phyloP scores from a whole-genome alignment of 345 rosid species.

The Balakata baccata region DNA sequence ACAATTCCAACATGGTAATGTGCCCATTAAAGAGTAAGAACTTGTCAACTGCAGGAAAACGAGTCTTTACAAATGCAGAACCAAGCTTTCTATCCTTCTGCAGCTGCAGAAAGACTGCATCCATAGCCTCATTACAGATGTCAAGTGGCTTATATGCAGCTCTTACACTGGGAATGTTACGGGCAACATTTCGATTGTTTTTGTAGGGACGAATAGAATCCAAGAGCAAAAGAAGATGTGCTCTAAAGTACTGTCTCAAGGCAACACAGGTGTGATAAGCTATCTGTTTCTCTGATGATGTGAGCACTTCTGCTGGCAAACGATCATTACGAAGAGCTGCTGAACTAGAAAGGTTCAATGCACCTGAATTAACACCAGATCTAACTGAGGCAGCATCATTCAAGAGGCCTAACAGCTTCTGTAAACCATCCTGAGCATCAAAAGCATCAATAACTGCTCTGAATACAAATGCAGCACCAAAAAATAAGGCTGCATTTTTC shows the following conservation, averaged over 20 bases:
- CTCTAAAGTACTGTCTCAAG: constrained; percentile 93
- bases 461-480: constrained; percentile 91
- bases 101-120: constrained; percentile 80
- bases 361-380: constrained; percentile 72
- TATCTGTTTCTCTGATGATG: constrained; percentile 91
- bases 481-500: constrained; percentile 90
- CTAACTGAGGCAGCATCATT: constrained; percentile 90
- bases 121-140: constrained; percentile 94
- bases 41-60: constrained; percentile 80
- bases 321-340: constrained; percentile 63
- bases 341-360: constrained; percentile 45
- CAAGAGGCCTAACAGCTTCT: constrained; percentile 70
- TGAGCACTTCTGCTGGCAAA: constrained; percentile 75
- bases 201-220: constrained; percentile 89
- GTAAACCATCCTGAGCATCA: constrained; percentile 84
- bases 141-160: constrained; percentile 95
- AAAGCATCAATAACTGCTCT: constrained; percentile 97
- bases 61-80: constrained; percentile 79
- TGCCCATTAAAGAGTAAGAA: constrained; percentile 77
- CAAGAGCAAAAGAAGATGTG: constrained; percentile 83
- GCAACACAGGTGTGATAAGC: constrained; percentile 93
- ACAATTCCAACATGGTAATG: constrained; percentile 82
- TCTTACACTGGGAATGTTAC: constrained; percentile 71
- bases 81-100: constrained; percentile 97
- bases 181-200: constrained; percentile 63